phyloP scores from a whole-genome alignment of 169 alveolate genomes.

The Pseudocohnilembus persalinus region DNA sequence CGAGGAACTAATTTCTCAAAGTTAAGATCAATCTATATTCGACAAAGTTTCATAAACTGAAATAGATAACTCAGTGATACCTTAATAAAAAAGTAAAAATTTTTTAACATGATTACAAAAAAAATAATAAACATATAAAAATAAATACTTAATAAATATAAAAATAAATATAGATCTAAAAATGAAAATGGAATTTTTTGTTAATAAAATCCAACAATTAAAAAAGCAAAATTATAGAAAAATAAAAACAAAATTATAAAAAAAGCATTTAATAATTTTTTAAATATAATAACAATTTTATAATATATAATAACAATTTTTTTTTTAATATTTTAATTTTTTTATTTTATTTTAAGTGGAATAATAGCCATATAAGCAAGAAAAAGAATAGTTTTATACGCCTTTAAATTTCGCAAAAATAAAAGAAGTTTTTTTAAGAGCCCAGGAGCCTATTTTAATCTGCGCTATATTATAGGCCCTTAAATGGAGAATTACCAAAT shows the following conservation, averaged over 20 bases:
- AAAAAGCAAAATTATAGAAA: not conserved
- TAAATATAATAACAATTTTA: conserved; percentile 30
- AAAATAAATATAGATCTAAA: too few relatives aligned
- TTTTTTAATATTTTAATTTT: not conserved
- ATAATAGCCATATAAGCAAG: not conserved
- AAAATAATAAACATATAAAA: too few relatives aligned
- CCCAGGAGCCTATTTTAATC: conserved; percentile 37
- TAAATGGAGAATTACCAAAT: conserved; percentile 69
- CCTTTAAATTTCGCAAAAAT: conserved; percentile 36
- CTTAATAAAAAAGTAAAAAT: too few relatives aligned
- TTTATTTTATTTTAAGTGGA: not conserved
- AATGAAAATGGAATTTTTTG: too few relatives aligned
- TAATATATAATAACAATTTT: not conserved
- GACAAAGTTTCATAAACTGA: conserved; percentile 33
- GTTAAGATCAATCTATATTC: conserved; percentile 38
- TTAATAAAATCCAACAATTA: too few relatives aligned
- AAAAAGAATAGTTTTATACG: conserved; percentile 2
- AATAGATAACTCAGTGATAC: not conserved
- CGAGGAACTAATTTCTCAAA: conserved; percentile 34
- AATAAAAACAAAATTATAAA: not conserved
- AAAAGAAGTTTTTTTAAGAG: conserved; percentile 12
- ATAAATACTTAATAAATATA: too few relatives aligned
- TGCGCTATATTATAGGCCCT: conserved; percentile 72
- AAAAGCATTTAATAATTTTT: not conserved
- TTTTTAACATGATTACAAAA: too few relatives aligned